These are phyloP conservation scores for Jimgerdemannia flammicorona DNA, from an alignment of 192 early-diverging fungal genomes.

Conservation along the genomic window DNA sequence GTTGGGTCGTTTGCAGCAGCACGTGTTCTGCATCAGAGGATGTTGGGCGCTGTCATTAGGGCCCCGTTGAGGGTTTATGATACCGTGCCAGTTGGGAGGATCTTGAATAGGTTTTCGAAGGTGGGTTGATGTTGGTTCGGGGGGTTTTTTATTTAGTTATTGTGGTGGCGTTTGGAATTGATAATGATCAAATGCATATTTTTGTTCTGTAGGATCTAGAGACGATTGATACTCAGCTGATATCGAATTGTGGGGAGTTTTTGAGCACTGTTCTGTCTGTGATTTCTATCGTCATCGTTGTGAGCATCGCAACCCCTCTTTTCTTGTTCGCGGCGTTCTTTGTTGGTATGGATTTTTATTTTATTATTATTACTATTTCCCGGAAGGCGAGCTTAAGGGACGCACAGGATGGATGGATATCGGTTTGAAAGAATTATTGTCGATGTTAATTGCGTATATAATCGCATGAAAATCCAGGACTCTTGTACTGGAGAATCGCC, in stretches of 20 bases:
- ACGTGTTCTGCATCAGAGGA: slow-evolving; percentile 43
- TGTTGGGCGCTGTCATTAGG: slow-evolving; percentile 53
- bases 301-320: slow-evolving; percentile 28
- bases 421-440: no score
- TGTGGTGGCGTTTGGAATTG: neutral
- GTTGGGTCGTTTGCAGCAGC: slow-evolving; percentile 53
- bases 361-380: neutral
- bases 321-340: slow-evolving; percentile 35
- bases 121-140: neutral
- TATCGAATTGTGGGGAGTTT: slow-evolving; percentile 6
- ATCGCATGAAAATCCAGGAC: slow-evolving; percentile 15
- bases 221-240: slow-evolving; percentile 36
- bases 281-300: slow-evolving; percentile 28
- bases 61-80: slow-evolving; percentile 78
- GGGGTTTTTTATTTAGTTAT: no score
- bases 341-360: slow-evolving; percentile 19
- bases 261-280: slow-evolving; percentile 5
- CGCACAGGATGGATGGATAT: no score
- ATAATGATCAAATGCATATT: neutral
- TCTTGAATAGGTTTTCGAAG: slow-evolving; percentile 75
- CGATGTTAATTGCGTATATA: neutral
- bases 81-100: slow-evolving; percentile 60
- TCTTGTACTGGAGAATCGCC: slow-evolving; percentile 58
- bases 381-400: neutral
- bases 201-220: slow-evolving; percentile 41